These are phyloP conservation scores for Cryptococcus hybrid DNA, from an alignment of 1,284 basidiomycete species.

Conservation along the genomic window DNA sequence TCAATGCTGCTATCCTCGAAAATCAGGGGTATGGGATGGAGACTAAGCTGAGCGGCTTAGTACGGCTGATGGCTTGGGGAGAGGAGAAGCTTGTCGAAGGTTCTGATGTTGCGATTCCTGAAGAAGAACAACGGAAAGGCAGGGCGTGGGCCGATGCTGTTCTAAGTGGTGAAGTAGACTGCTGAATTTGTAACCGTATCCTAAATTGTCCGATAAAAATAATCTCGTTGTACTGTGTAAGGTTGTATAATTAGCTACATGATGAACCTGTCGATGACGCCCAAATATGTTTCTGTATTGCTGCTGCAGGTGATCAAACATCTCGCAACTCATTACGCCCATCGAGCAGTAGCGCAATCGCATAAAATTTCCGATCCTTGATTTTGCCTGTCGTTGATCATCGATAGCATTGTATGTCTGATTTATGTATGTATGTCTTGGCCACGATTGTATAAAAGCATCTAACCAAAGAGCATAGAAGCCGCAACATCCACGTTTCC, in stretches of 20 bases:
- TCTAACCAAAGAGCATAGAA: constrained; percentile 69
- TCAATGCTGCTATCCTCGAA: constrained; percentile 93
- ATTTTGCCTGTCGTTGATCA: too few relatives aligned
- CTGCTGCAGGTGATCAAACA: too few relatives aligned
- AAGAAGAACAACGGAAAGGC: constrained; percentile 20
- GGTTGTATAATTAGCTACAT: too few relatives aligned
- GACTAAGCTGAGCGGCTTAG: constrained; percentile 81
- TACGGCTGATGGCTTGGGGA: constrained; percentile 85
- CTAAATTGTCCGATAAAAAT: too few relatives aligned
- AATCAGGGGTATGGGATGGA: constrained; percentile 88
- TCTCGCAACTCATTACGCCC: too few relatives aligned
- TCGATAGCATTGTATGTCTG: background rate
- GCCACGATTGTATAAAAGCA: background rate
- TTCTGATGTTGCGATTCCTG: constrained; percentile 26
- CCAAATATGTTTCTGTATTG: too few relatives aligned
- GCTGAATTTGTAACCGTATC: background rate
- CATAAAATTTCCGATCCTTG: too few relatives aligned
- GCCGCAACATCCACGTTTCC: constrained; percentile 89
- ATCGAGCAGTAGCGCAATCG: too few relatives aligned
- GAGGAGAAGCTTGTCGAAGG: constrained; percentile 70
- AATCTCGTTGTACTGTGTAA: too few relatives aligned
- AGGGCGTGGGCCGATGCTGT: constrained; percentile 30
- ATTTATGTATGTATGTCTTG: background rate
- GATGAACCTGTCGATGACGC: too few relatives aligned
- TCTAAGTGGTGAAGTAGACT: constrained; percentile 6